These are phyloP conservation scores for Straminergon stramineum DNA, from an alignment of 225 moss, liverwort and hornwort species.

Conservation along the genomic window DNA sequence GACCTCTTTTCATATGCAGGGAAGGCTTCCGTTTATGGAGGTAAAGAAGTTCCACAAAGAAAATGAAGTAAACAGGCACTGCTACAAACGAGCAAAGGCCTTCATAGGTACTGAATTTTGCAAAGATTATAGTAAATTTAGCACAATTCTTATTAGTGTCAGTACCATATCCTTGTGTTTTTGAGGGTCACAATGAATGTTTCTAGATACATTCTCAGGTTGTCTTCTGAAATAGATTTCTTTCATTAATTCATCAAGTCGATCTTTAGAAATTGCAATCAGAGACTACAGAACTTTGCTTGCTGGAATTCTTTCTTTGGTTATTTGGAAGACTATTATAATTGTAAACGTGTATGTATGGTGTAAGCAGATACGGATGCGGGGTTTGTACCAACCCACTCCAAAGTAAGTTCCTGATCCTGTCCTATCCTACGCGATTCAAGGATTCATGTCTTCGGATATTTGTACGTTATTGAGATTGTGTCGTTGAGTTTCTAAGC, in stretches of 20 bases:
- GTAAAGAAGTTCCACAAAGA: not conserved
- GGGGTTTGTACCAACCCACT: slow-evolving; percentile 19
- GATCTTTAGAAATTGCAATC: not conserved
- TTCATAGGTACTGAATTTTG: slow-evolving; percentile 14
- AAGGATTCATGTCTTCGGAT: not conserved
- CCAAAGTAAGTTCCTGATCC: slow-evolving; percentile 12
- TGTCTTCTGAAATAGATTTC: not conserved
- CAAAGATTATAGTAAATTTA: not conserved
- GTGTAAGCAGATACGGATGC: slow-evolving; percentile 26
- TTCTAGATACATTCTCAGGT: not conserved
- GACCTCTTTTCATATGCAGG: not conserved
- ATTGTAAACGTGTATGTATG: not conserved
- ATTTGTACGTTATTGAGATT: not conserved
- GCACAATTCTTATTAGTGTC: no score
- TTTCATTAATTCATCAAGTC: no score
- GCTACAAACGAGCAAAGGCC: slow-evolving; percentile 24
- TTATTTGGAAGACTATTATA: not conserved
- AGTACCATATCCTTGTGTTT: not conserved
- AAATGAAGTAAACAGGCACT: slow-evolving; percentile 5
- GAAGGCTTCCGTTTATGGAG: slow-evolving; percentile 37
- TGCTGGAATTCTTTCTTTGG: not conserved
- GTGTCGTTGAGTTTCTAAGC: not conserved
- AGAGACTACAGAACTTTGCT: not conserved
- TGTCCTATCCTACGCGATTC: not conserved
- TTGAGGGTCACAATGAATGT: not conserved